These are phyloP conservation scores for Penicillium desertorum DNA, from an alignment of 495 filamentous ascomycete genomes.

Conservation along the genomic window DNA sequence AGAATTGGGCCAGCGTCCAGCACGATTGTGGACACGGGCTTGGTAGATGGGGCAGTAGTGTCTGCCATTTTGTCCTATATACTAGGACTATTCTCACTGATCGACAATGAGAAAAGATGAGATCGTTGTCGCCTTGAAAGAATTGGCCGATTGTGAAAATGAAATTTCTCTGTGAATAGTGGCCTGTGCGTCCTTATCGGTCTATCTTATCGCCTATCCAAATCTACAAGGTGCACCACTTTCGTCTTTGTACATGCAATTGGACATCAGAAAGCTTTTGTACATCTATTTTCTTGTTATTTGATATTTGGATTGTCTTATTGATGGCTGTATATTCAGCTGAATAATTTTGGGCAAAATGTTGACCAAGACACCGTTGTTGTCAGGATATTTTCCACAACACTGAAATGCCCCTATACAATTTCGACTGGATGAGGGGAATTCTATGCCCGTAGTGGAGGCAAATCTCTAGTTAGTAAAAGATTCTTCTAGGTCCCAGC, in stretches of 20 bases:
- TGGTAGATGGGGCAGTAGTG: conserved; percentile 39
- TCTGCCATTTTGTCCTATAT: conserved; percentile 39
- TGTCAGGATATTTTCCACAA: not conserved
- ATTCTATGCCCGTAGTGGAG: not conserved
- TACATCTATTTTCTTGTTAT: not conserved
- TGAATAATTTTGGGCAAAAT: not conserved
- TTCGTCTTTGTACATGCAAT: not conserved
- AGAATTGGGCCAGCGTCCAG: conserved; percentile 91
- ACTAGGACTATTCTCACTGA: not conserved
- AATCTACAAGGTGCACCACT: not conserved
- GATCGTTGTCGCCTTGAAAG: conserved; percentile 9
- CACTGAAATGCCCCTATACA: not conserved
- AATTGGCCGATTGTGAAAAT: conserved; percentile 10
- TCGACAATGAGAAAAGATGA: conserved; percentile 3
- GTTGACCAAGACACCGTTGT: not conserved
- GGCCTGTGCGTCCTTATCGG: conserved; percentile 34
- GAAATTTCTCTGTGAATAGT: conserved; percentile 32
- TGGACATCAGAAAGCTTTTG: not conserved
- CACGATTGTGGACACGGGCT: conserved; percentile 78
- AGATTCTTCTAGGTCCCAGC: not conserved
- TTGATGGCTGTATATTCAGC: not conserved
- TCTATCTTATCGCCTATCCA: conserved; percentile 29
- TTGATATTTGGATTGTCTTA: not conserved
- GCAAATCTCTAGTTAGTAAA: not conserved
- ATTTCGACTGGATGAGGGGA: not conserved